These are phyloP conservation scores for Flueggea neowawraea DNA, from an alignment of 441 rosid species.

Conservation along the genomic window DNA sequence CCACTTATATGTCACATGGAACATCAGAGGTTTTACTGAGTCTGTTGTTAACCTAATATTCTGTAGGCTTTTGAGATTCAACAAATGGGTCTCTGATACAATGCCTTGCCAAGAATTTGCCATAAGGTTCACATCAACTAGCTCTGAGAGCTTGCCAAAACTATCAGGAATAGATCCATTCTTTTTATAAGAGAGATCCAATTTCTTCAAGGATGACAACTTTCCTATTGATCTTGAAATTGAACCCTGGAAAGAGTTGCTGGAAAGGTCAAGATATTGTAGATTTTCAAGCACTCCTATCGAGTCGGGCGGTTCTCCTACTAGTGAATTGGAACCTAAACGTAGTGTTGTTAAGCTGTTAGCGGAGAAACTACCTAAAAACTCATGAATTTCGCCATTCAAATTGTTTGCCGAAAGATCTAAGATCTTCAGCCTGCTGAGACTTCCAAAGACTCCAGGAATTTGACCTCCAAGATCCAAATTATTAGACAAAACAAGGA, in stretches of 20 bases:
- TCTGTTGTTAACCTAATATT: conserved; percentile 26
- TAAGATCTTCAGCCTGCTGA: conserved; percentile 22
- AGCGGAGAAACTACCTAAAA: conserved; percentile 24
- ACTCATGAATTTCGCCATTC: conserved; percentile 20
- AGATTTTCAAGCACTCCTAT: conserved; percentile 31
- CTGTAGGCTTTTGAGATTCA: conserved; percentile 27
- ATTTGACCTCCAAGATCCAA: conserved; percentile 30
- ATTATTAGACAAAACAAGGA: conserved; percentile 32
- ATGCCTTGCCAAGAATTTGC: conserved; percentile 39
- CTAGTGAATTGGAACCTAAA: conserved; percentile 26
- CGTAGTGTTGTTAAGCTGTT: conserved; percentile 20
- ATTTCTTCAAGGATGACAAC: conserved; percentile 21
- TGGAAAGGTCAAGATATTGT: conserved; percentile 27
- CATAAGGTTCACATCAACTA: conserved; percentile 25
- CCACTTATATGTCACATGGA: conserved; percentile 30
- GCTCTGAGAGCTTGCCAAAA: conserved; percentile 34
- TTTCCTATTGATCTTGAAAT: conserved; percentile 36
- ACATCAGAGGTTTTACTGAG: conserved; percentile 14
- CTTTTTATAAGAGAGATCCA: conserved; percentile 36
- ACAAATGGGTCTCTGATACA: conserved; percentile 28
- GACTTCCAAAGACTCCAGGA: conserved; percentile 23
- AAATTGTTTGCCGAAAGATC: conserved; percentile 34
- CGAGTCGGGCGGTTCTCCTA: conserved; percentile 34
- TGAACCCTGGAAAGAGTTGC: conserved; percentile 39
- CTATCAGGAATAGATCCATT: conserved; percentile 43